Percentiles rank a stretch among this genome's conserved stretches.
Conservation (phyloP, 73 alveolate species). For the Paramecium bursaria region DNA sequence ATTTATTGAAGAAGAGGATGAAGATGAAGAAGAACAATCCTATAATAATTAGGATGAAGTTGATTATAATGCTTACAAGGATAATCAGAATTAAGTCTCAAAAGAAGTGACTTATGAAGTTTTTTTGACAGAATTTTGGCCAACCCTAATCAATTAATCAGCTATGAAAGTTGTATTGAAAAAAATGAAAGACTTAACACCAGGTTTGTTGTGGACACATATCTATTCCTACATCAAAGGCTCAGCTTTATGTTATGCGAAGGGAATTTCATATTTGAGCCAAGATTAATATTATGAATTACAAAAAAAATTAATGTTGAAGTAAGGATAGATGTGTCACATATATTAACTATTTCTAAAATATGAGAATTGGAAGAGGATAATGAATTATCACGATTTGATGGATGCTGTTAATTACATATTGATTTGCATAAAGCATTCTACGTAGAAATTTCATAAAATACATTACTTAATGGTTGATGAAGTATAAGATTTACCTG, state of each 20-base stretch:
- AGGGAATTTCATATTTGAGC: too few relatives aligned
- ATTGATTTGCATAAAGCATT: constrained; percentile 13
- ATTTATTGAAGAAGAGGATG: constrained; percentile 57
- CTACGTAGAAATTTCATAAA: constrained; percentile 36
- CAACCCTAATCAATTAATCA: too few relatives aligned
- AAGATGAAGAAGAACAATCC: constrained; percentile 44
- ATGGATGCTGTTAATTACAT: constrained; percentile 82
- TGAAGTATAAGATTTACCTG: constrained; percentile 86
- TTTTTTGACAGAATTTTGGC: constrained; percentile 23
- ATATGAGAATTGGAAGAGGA: constrained; percentile 83
- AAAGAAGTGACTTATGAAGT: constrained; percentile 62
- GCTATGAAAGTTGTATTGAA: not conserved
- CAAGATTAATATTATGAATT: not conserved
- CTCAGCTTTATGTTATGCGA: constrained; percentile 2
- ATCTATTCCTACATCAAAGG: constrained; percentile 83
- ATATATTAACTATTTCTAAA: constrained; percentile 54
- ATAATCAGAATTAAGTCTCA: not conserved
- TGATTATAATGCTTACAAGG: constrained; percentile 26
- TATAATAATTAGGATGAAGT: constrained; percentile 6
- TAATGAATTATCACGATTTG: constrained; percentile 76
- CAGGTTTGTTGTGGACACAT: constrained; percentile 80
- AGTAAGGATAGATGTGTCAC: constrained; percentile 63
- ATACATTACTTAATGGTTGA: constrained; percentile 81
- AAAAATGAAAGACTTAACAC: not conserved
- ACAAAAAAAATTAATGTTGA: not conserved